A percentile compares a stretch with the other conserved stretches of the same genome.
phyloP scores from a whole-genome alignment of 495 filamentous ascomycete genomes.

The Monascus purpureus region DNA sequence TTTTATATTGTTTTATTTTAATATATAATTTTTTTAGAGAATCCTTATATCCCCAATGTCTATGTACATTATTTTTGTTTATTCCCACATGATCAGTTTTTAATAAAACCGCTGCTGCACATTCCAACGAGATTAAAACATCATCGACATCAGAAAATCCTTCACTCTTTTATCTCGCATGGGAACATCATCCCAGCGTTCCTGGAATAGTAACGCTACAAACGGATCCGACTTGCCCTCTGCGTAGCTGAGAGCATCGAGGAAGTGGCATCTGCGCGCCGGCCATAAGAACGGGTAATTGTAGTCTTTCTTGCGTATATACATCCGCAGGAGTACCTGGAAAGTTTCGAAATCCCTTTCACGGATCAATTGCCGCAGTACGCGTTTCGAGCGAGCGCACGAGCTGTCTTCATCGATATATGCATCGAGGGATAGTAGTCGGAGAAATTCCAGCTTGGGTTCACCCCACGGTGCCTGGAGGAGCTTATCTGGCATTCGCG shows the following conservation, averaged over 20 bases:
- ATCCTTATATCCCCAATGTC: too few relatives aligned
- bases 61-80: too few relatives aligned
- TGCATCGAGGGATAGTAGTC: slow-evolving; percentile 17
- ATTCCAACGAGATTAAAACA: too few relatives aligned
- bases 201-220: slow-evolving; percentile 13
- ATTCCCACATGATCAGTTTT: too few relatives aligned
- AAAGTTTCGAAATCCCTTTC: slow-evolving; percentile 20
- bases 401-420: slow-evolving; percentile 20
- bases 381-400: slow-evolving; percentile 8
- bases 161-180: slow-evolving; percentile 10
- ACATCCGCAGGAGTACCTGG: slow-evolving; percentile 13
- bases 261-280: slow-evolving; percentile 12
- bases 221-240: slow-evolving; percentile 21
- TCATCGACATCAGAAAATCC: slow-evolving; percentile 7
- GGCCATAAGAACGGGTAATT: slow-evolving; percentile 21
- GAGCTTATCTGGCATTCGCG: slow-evolving; percentile 27
- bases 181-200: slow-evolving; percentile 21
- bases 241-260: slow-evolving; percentile 13
- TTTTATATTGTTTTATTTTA: too few relatives aligned
- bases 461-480: slow-evolving; percentile 30
- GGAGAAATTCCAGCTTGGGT: slow-evolving; percentile 27
- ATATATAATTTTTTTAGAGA: too few relatives aligned
- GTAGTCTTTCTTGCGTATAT: slow-evolving; percentile 16
- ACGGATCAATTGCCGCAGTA: slow-evolving; percentile 21
- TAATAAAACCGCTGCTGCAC: too few relatives aligned